A percentile compares a stretch with the other conserved stretches of the same genome.
Conservation (phyloP, 2,329 filamentous ascomycete species). For the Claviceps maximensis region DNA sequence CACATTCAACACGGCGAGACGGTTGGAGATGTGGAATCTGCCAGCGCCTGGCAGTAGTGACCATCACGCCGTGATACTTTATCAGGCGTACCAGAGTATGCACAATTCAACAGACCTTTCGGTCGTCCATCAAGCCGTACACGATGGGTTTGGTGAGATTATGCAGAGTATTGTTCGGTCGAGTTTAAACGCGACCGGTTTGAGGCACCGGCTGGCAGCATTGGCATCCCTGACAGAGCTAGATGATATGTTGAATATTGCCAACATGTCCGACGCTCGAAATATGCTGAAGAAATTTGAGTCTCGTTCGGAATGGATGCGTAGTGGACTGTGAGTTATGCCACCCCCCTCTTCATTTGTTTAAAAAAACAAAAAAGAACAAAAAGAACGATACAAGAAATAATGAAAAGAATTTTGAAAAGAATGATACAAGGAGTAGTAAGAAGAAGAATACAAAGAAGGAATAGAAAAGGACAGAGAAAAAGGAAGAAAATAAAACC, state of each 20-base stretch:
- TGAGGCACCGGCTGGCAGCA: constrained; percentile 44
- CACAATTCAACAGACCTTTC: constrained; percentile 48
- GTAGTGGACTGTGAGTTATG: constrained; percentile 54
- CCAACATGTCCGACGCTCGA: constrained; percentile 46
- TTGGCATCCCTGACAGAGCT: constrained; percentile 69
- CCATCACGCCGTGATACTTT: constrained; percentile 56
- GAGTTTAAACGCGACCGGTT: constrained; percentile 34
- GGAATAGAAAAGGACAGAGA: neutral
- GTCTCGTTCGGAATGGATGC: constrained; percentile 63
- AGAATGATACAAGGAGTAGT: neutral
- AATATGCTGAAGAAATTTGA: constrained; percentile 51
- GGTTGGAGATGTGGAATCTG: constrained; percentile 85
- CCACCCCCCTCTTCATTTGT: too few relatives aligned
- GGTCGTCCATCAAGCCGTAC: constrained; percentile 42
- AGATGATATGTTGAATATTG: constrained; percentile 58
- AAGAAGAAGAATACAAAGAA: neutral
- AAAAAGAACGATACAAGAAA: too few relatives aligned
- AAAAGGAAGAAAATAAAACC: neutral
- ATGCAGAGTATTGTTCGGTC: constrained; percentile 43
- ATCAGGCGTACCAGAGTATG: constrained; percentile 69
- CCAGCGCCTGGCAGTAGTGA: constrained; percentile 52
- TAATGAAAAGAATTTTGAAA: neutral
- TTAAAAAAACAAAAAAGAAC: too few relatives aligned
- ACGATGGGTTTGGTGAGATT: constrained; percentile 47
- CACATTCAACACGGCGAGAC: constrained; percentile 67